phyloP scores from a whole-genome alignment of 2,329 filamentous ascomycete species.

The Trichoderma atrobrunneum region DNA sequence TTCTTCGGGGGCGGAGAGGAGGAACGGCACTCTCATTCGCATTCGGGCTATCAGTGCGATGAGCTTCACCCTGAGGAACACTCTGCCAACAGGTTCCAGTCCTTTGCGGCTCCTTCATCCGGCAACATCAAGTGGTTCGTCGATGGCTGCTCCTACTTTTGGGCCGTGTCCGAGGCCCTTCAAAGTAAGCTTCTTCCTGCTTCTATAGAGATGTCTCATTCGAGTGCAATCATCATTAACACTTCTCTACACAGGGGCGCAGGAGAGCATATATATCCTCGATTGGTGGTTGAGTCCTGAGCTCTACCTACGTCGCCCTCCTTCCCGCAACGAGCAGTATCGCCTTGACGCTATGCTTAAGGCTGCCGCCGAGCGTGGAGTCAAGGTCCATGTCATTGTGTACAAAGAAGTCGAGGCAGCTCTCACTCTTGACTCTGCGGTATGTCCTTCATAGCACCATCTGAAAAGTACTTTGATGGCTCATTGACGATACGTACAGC shows the following conservation, averaged over 20 bases:
- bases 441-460: constrained; percentile 33
- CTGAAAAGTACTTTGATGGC: constrained; percentile 22
- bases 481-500: constrained; percentile 38
- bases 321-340: constrained; percentile 77
- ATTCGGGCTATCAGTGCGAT: constrained; percentile 41
- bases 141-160: constrained; percentile 81
- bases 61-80: constrained; percentile 42
- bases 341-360: constrained; percentile 79
- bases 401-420: constrained; percentile 89
- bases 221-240: not conserved
- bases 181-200: constrained; percentile 48
- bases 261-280: constrained; percentile 77
- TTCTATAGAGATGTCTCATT: not conserved
- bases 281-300: constrained; percentile 92
- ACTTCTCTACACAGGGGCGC: constrained; percentile 51
- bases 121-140: constrained; percentile 86
- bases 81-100: constrained; percentile 54
- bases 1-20: constrained; percentile 40
- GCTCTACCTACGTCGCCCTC: constrained; percentile 80
- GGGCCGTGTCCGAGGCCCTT: constrained; percentile 75
- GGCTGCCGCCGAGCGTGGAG: constrained; percentile 78
- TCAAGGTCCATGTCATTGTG: constrained; percentile 80
- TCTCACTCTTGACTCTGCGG: constrained; percentile 56
- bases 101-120: constrained; percentile 70
- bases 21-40: constrained; percentile 46